Percentiles rank a stretch among this genome's conserved stretches.
phyloP scores from a whole-genome alignment of 2,329 filamentous ascomycete genomes.

The Colletotrichum sp. region DNA sequence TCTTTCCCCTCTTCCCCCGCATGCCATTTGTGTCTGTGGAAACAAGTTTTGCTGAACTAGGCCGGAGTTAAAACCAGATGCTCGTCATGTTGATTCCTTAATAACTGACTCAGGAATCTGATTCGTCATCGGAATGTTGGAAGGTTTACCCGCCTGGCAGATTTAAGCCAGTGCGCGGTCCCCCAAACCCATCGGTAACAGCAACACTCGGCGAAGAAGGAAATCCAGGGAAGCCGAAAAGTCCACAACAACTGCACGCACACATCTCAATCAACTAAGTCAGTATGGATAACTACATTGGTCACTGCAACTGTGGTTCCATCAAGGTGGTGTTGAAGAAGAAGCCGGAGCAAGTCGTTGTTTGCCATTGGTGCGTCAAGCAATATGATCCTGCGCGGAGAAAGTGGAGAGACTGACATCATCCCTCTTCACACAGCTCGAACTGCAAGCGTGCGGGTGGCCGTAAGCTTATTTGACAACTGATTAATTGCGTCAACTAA shows the following conservation, averaged over 20 bases:
- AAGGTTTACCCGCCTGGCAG: no score
- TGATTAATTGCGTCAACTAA: neutral
- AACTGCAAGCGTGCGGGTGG: slow-evolving; percentile 16
- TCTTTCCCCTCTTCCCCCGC: neutral
- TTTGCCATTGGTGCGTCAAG: slow-evolving; percentile 5
- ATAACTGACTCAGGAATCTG: neutral
- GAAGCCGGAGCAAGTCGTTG: neutral
- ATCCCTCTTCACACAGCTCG: neutral
- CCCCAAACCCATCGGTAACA: neutral
- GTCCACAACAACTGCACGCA: neutral
- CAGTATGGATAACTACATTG: neutral
- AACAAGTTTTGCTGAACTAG: neutral
- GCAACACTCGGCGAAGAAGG: neutral
- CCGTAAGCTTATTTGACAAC: neutral
- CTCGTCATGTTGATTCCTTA: neutral
- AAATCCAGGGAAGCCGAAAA: neutral
- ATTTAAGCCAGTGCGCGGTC: neutral
- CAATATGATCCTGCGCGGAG: neutral
- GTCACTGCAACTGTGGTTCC: slow-evolving; percentile 14
- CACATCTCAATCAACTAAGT: neutral
- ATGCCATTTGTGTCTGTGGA: neutral
- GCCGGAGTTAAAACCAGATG: neutral
- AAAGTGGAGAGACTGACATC: neutral
- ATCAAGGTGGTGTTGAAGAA: neutral
- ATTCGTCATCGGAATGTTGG: neutral